Conservation (phyloP, 805 yeast genomes). For the Hanseniaspora meyeri region DNA sequence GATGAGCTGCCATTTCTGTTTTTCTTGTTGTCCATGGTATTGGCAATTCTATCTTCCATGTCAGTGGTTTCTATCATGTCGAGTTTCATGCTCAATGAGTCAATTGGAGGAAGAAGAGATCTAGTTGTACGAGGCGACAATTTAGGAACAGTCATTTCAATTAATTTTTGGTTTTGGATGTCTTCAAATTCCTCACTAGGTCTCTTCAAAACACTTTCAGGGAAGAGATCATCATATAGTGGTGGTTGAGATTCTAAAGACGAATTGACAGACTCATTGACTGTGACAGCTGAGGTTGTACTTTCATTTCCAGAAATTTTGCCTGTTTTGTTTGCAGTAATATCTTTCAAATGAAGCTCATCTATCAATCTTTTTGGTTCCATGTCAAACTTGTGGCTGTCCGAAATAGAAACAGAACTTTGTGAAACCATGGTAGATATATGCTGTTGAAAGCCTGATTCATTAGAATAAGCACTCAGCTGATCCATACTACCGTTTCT, state of each 20-base stretch:
- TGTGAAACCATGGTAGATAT: slow-evolving; percentile 27
- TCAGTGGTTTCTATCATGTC: slow-evolving; percentile 14
- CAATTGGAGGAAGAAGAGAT: slow-evolving; percentile 10
- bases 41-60: slow-evolving; percentile 3
- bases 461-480: slow-evolving; percentile 26
- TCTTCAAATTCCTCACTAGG: slow-evolving; percentile 12
- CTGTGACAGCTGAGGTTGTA: slow-evolving; percentile 7
- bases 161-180: background rate
- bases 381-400: background rate
- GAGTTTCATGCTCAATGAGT: slow-evolving; percentile 9
- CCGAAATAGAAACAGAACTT: background rate
- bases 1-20: slow-evolving; percentile 3
- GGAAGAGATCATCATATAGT: slow-evolving; percentile 13
- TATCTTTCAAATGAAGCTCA: background rate
- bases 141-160: background rate
- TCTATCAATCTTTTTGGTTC: background rate
- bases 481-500: slow-evolving; percentile 22
- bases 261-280: background rate
- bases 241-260: slow-evolving; percentile 13
- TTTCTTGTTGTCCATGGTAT: background rate
- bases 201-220: slow-evolving; percentile 10
- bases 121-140: background rate
- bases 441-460: slow-evolving; percentile 22
- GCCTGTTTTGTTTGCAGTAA: background rate
- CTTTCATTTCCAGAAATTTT: slow-evolving; percentile 5